phyloP scores from a whole-genome alignment of 768 basidiomycete species.

The Cytidiella melzeri region DNA sequence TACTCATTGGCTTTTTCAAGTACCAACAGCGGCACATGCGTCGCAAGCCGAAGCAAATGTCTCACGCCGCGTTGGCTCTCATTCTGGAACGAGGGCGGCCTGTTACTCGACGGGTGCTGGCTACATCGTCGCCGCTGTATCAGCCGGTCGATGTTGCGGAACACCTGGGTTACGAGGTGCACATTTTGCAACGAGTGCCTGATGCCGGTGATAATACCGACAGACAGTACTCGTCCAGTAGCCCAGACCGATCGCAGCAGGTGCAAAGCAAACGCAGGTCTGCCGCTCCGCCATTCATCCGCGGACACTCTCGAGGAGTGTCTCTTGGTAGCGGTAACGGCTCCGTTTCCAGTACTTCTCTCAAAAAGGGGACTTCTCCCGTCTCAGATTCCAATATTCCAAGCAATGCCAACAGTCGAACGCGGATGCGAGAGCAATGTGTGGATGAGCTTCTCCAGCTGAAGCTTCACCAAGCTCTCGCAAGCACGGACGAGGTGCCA shows the following conservation, averaged over 20 bases:
- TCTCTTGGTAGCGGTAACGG: constrained; percentile 18
- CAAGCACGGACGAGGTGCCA: constrained; percentile 59
- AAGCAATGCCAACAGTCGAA: constrained; percentile 24
- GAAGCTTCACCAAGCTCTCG: constrained; percentile 84
- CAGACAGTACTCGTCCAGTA: constrained; percentile 31
- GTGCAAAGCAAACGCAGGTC: constrained; percentile 15
- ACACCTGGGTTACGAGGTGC: constrained; percentile 69
- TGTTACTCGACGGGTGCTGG: constrained; percentile 67
- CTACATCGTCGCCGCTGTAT: constrained; percentile 78
- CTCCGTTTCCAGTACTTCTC: constrained; percentile 5
- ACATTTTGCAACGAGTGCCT: constrained; percentile 65
- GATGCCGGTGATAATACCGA: constrained; percentile 61
- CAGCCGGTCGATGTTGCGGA: constrained; percentile 73
- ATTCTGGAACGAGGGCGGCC: constrained; percentile 80
- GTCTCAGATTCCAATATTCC: constrained; percentile 25
- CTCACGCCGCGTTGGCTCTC: constrained; percentile 70
- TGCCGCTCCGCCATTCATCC: constrained; percentile 3
- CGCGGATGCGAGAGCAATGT: constrained; percentile 82
- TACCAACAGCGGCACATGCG: constrained; percentile 50
- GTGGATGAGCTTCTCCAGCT: constrained; percentile 94
- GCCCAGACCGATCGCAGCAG: constrained; percentile 17
- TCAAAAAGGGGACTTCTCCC: constrained; percentile 22
- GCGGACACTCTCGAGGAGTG: constrained; percentile 14
- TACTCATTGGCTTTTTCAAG: constrained; percentile 75
- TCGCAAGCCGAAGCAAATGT: constrained; percentile 41